A percentile compares a stretch with the other conserved stretches of the same genome.
Conservation (phyloP, 768 basidiomycete genomes). For the Piloderma croceum region DNA sequence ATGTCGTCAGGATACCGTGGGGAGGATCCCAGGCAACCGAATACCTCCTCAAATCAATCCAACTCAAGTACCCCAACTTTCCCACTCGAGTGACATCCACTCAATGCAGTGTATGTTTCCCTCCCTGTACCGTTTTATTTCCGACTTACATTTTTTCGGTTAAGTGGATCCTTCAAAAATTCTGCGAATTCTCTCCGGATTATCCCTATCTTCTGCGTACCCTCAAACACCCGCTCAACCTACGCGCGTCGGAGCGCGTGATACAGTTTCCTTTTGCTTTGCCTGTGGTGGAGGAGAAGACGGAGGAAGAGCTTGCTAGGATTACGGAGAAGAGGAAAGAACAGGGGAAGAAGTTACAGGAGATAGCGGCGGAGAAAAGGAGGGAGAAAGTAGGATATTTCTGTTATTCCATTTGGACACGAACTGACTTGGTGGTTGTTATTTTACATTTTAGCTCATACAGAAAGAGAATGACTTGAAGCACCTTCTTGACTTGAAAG, state of each 20-base stretch:
- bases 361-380: conserved; percentile 80
- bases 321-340: conserved; percentile 78
- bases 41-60: conserved; percentile 86
- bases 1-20: conserved; percentile 83
- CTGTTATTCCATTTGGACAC: conserved; percentile 7
- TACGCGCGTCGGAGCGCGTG: conserved; percentile 64
- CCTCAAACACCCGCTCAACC: conserved; percentile 58
- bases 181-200: conserved; percentile 78
- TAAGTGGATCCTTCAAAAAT: conserved; percentile 93
- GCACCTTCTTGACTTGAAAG: conserved; percentile 58
- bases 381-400: conserved; percentile 89
- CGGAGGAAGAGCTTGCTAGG: conserved; percentile 81
- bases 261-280: conserved; percentile 82
- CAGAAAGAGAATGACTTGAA: conserved; percentile 75
- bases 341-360: conserved; percentile 84
- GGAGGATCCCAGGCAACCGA: conserved; percentile 88
- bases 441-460: conserved; percentile 40
- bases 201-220: conserved; percentile 63
- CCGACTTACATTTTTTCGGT: neutral
- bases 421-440: neutral
- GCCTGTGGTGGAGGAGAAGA: conserved; percentile 70
- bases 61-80: conserved; percentile 93
- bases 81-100: conserved; percentile 72
- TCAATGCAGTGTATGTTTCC: conserved; percentile 67
- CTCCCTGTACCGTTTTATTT: neutral